Base-by-base conservation (phyloP, 148 eudicot species). In the Pharnaceum exiguum region DNA sequence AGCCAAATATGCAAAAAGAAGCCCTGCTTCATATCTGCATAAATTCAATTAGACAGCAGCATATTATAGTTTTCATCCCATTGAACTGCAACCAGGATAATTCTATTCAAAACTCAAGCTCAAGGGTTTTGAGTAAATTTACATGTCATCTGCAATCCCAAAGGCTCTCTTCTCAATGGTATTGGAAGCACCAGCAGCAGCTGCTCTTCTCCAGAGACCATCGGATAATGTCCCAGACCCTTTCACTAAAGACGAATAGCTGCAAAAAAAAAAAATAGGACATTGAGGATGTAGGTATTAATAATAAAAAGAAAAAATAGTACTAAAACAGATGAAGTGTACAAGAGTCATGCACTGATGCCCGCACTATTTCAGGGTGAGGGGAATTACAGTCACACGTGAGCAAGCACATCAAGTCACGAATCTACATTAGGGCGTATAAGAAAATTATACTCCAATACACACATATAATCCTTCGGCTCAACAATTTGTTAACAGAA, bases 131-230 rank as follows among this genome's bases (percentile, higher is more conserved):
- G 48, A 49, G 9, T 60, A 15, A 40, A 63, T 71, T 68, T 67
- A 83, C 98, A 93, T 83, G 77, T 93, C 96, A 85, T 93, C 99
- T 64, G 99, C 96, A 54, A 93, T 74, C 52, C 96, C 96, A 67
- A 85, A 93, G 57, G 93, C 80, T 71, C 95, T 77, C 75, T 85
- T 93, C 69, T 93, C 90, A 76, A 93, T 60, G 40, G 81, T 75
- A 74, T 78, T 78, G 65, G 42, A 79, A 53, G 95, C 99, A 62
- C 96, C 96, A 48, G 96, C 90, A 46, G 83, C 67, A 63, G 68
- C 72, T 53, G 99, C 99, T 68, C 99, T 71, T 63, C 89, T 83
- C 99, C 99, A 93, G 22, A 93, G 87, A 57, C 96, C 99, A 73
- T 75, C 89, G 10, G 91, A 78, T 42, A 88, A 60, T 38, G 71